These are phyloP conservation scores for Chaetoceros tenuissimus DNA, from an alignment of 108 stramenopile species.

Conservation along the genomic window DNA sequence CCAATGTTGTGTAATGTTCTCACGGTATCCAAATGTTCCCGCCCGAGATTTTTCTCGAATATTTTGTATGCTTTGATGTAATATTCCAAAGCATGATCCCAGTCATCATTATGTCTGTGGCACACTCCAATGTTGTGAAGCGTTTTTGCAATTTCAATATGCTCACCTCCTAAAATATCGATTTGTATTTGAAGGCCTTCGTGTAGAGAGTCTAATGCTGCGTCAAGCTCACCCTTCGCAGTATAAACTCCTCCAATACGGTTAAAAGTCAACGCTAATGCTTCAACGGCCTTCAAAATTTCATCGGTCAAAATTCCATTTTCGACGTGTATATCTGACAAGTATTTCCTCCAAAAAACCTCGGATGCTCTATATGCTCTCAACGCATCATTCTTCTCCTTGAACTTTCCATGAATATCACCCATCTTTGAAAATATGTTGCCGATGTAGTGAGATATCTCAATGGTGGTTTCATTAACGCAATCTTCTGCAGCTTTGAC, in stretches of 20 bases:
- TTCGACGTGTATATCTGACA: not conserved
- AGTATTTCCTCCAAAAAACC: not conserved
- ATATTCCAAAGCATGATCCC: not conserved
- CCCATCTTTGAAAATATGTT: not conserved
- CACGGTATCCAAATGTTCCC: constrained; percentile 3
- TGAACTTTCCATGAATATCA: not conserved
- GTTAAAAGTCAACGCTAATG: not conserved
- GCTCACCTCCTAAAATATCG: constrained; percentile 4
- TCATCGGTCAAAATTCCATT: not conserved
- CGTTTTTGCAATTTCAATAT: constrained; percentile 8
- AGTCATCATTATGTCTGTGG: constrained; percentile 6
- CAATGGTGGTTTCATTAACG: not conserved
- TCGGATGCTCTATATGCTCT: not conserved
- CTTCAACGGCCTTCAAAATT: not conserved
- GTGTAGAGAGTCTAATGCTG: constrained; percentile 6
- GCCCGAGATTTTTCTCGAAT: constrained; percentile 1
- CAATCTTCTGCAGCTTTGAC: not conserved
- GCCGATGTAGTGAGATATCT: not conserved
- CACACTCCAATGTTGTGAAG: constrained; percentile 12
- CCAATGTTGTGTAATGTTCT: constrained; percentile 15
- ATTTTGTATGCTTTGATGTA: constrained; percentile 11
- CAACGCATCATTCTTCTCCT: not conserved
- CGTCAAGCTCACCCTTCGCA: not conserved
- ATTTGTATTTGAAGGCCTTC: constrained; percentile 10
- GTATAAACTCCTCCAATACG: not conserved